Evolutionary conservation across 2,329 filamentous ascomycete genomes (phyloP).

Genomic region (Diplodia sapinea): DNA sequence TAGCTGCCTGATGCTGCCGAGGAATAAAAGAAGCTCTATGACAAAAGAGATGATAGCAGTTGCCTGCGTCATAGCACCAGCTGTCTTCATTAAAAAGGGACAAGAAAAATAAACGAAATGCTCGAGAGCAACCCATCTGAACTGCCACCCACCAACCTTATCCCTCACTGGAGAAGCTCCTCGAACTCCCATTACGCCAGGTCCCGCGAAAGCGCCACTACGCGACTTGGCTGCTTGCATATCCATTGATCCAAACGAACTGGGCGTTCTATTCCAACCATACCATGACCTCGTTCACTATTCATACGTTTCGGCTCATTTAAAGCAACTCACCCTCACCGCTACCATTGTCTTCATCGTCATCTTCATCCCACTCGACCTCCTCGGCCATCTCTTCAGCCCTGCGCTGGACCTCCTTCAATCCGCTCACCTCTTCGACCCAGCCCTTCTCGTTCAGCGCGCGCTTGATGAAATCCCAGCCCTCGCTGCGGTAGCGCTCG

Average conservation of each 20-base stretch:
- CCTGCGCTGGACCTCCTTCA: slow-evolving; percentile 68
- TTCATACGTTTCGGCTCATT: not conserved
- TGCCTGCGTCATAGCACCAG: not conserved
- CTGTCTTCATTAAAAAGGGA: not conserved
- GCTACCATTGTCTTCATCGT: slow-evolving; percentile 50
- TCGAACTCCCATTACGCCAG: not conserved
- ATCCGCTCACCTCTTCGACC: slow-evolving; percentile 75
- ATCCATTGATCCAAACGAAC: not conserved
- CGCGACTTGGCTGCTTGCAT: not conserved
- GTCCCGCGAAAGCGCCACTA: not conserved
- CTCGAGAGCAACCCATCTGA: not conserved
- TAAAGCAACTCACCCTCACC: slow-evolving; percentile 62
- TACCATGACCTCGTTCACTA: not conserved
- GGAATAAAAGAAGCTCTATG: not conserved
- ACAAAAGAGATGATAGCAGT: not conserved
- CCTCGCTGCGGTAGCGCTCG: slow-evolving; percentile 68
- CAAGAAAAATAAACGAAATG: not conserved
- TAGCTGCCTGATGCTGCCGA: not conserved
- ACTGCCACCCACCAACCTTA: not conserved
- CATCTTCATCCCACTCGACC: slow-evolving; percentile 66
- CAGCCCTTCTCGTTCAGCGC: slow-evolving; percentile 78
- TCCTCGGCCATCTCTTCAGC: slow-evolving; percentile 56
- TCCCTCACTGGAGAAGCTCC: not conserved
- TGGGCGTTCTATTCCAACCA: not conserved
- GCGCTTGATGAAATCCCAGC: slow-evolving; percentile 78